A percentile compares a stretch with the other conserved stretches of the same genome.
Evolutionary conservation across 257 asterid genomes (phyloP).

Genomic region (Verbena officinalis): DNA sequence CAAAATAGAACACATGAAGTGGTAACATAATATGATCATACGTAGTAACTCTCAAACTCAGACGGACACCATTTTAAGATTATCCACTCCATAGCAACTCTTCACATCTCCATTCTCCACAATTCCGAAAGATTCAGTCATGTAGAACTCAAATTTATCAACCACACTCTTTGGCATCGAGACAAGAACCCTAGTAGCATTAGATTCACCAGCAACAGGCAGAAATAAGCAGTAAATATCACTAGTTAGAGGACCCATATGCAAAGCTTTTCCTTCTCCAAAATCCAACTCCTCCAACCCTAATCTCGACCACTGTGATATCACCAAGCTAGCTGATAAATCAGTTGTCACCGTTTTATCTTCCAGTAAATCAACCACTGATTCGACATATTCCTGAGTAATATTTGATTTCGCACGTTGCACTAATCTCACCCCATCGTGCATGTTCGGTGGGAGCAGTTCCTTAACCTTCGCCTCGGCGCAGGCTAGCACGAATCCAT

Average conservation of each 20-base stretch:
- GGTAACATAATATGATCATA: too few species aligned
- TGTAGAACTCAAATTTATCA: slow-evolving; percentile 56
- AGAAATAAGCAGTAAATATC: slow-evolving; percentile 72
- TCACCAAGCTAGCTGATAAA: slow-evolving; percentile 60
- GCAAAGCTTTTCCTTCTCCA: slow-evolving; percentile 72
- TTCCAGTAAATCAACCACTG: slow-evolving; percentile 58
- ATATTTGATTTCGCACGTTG: slow-evolving; percentile 57
- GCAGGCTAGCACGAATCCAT: slow-evolving; percentile 74
- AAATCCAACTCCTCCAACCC: slow-evolving; percentile 82
- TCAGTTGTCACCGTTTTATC: slow-evolving; percentile 44
- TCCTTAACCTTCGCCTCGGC: slow-evolving; percentile 63
- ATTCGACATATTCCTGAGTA: slow-evolving; percentile 47
- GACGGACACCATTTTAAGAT: slow-evolving; percentile 42
- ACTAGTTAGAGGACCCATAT: slow-evolving; percentile 75
- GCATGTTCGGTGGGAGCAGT: slow-evolving; percentile 38
- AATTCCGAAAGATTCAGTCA: slow-evolving; percentile 46
- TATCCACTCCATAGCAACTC: slow-evolving; percentile 39
- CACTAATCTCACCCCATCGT: slow-evolving; percentile 54
- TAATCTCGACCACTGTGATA: slow-evolving; percentile 81
- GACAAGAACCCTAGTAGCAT: slow-evolving; percentile 58
- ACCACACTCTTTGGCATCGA: slow-evolving; percentile 67
- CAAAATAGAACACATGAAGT: too few species aligned
- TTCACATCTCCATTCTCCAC: slow-evolving; percentile 39
- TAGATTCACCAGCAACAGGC: slow-evolving; percentile 52
- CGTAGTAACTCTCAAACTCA: slow-evolving; percentile 28